Base-by-base conservation (phyloP, 495 filamentous ascomycete species). In the Neurospora sublineolata region DNA sequence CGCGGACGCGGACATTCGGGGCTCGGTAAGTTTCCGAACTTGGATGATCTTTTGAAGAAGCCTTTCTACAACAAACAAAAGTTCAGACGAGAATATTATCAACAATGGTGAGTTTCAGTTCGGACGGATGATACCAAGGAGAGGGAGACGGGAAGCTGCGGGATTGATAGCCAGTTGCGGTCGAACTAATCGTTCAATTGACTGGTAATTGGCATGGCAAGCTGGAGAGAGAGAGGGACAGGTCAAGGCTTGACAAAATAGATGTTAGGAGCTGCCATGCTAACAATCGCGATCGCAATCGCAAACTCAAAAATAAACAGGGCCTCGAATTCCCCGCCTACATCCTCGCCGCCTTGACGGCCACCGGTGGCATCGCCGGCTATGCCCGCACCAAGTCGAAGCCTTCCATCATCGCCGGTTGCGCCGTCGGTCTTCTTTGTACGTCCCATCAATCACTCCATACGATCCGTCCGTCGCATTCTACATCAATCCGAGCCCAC, bases 281-380 rank as follows among this genome's bases (percentile, higher is more conserved):
- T 68, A 60, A 71, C 69, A 42, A 39, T 8, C 18, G 27, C 52
- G 33, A 60, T 3, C 18, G 27, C 52, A 60, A 60, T 3, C 46
- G 23, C 46, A 58, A 58, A 27, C 27, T 27, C 11, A 18, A 3
- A 30, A 30, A 3, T 3, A 33, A 52, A 5, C 52, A 81, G 77
- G 78, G 77, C 58, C 77, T 81, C 44, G 77, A 82, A 77, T 41
- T 81, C 60, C 75, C 78, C 7, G 93, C 94, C 68, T 90, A 90
- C 80, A 75, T 91, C 75, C 90, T 99, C 80, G 91, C 90, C 69
- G 84, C 87, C 75, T 85, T 99, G 37, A 97, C 93, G 73, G 93
- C 93, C 68, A 84, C 90, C 58, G 95, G 95, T 74, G 95, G 95
- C 72, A 89, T 89, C 69, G 91, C 91, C 75, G 95, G 95, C 77